These are phyloP conservation scores for Lachnellula hyalina DNA, from an alignment of 2,329 filamentous ascomycete genomes.

Conservation along the genomic window DNA sequence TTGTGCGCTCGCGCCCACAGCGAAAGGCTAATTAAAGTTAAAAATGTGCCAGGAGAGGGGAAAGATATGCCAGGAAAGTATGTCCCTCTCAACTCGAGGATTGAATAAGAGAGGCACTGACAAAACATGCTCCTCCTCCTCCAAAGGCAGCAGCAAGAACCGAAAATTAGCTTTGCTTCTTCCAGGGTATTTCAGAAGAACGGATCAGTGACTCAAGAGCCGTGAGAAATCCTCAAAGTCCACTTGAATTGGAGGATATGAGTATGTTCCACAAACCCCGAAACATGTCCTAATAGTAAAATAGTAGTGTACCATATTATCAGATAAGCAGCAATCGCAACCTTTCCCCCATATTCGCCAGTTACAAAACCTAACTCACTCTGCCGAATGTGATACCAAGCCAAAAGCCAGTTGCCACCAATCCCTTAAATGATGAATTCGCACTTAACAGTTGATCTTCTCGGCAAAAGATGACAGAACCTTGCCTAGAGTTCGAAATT, in stretches of 20 bases:
- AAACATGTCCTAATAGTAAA: no score
- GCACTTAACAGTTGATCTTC: neutral
- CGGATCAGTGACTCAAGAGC: no score
- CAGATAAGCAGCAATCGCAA: conserved; percentile 60
- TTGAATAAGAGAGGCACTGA: neutral
- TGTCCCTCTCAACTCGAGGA: neutral
- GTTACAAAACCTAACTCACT: conserved; percentile 71
- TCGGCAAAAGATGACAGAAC: neutral
- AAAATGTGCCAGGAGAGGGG: no score
- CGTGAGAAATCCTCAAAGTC: no score
- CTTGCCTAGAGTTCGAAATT: neutral
- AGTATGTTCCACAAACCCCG: no score
- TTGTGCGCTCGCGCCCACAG: conserved; percentile 62
- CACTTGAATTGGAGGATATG: no score
- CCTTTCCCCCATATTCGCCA: conserved; percentile 66
- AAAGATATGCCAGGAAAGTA: no score
- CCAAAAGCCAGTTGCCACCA: conserved; percentile 81
- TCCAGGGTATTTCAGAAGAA: no score
- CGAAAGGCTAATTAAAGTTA: conserved; percentile 42
- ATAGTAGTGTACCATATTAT: conserved; percentile 37
- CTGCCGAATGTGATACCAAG: conserved; percentile 73
- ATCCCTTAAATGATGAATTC: conserved; percentile 34
- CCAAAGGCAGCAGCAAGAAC: conserved; percentile 63
- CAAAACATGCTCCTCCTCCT: conserved; percentile 57
- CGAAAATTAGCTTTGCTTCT: no score